Base-by-base conservation (phyloP, 805 yeast species). In the Torulaspora quercuum region DNA sequence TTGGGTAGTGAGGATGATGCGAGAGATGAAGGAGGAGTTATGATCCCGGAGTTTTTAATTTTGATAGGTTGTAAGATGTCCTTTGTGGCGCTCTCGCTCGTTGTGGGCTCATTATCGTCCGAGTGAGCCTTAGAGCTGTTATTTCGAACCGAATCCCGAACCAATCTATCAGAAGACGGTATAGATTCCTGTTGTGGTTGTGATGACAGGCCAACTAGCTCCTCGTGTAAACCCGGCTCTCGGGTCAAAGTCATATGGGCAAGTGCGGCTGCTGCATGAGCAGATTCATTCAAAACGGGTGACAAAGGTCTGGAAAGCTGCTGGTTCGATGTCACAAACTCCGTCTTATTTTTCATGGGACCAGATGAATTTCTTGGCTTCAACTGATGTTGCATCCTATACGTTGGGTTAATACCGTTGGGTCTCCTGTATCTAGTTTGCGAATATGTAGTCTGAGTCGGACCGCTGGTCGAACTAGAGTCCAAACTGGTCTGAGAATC, bases 211-310 rank as follows among this genome's bases (percentile, higher is more conserved):
- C 21, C 28, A n/a, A 22, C 8, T 2, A 34, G 28, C 32, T 34
- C 37, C 5, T 34, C 32, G 15, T 34, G 26, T 15, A 31, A 36
- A 7, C 35, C 39, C 17, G 25, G 19, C 6, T 35, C 44, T 17
- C 39, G 33, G 22, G 27, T 31, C 24, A 31, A 10, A 9, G 35
- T 39, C 3, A 41, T 26, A 31, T 52, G 57, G 1, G 59, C 59
- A 24, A 52, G 27, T 6, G 49, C 48, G 4, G 59, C 59, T 8
- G 59, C 59, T 10, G 41, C 42, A 25, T 39, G 33, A 7, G 49
- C 49, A 3, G 40, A 37, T 8, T 31, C 39, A 17, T 26, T 39
- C 5, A 28, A 27, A 9, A 23, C 15, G 5, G 31, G 37, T n/a
- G 37, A 28, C 11, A n/a, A 16, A 8, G 31, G 32, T 18, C 35